These are phyloP conservation scores for Diaporthe caulivora DNA, from an alignment of 2,329 filamentous ascomycete species.

Conservation along the genomic window DNA sequence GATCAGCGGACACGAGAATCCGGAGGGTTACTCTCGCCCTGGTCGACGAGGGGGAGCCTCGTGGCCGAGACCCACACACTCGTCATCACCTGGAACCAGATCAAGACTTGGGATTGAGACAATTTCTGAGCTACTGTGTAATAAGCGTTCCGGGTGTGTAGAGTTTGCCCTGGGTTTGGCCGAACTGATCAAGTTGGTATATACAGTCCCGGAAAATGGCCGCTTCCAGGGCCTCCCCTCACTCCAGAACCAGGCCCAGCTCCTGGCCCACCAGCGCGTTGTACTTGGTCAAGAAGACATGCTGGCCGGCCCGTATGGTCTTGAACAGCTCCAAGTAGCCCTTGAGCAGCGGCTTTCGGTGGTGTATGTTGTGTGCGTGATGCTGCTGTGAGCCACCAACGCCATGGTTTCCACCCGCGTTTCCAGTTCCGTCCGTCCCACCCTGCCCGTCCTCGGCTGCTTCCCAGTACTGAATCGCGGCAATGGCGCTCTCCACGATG, in stretches of 20 bases:
- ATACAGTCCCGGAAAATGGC: constrained; percentile 23
- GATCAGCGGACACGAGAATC: constrained; percentile 9
- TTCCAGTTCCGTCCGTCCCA: not conserved
- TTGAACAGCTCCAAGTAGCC: constrained; percentile 32
- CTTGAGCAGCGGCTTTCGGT: constrained; percentile 28
- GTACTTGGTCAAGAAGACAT: constrained; percentile 31
- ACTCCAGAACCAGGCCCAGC: constrained; percentile 19
- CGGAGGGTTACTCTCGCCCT: constrained; percentile 28
- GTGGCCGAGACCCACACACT: constrained; percentile 14
- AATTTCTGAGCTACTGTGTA: constrained; percentile 4
- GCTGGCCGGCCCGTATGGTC: constrained; percentile 31
- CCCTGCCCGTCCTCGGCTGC: constrained; percentile 26
- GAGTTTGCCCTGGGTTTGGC: constrained; percentile 2
- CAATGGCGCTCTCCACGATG: constrained; percentile 32
- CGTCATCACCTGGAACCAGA: constrained; percentile 12
- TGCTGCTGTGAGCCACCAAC: not conserved
- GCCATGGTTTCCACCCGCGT: not conserved
- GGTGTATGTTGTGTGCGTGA: constrained; percentile 8
- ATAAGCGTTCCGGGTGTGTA: constrained; percentile 3
- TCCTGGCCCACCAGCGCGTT: constrained; percentile 34
- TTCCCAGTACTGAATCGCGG: constrained; percentile 30
- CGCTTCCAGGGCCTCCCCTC: constrained; percentile 21
- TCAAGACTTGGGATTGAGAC: constrained; percentile 4
- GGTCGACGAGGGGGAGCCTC: constrained; percentile 26
- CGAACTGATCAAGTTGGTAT: not conserved